phyloP scores from a whole-genome alignment of 495 filamentous ascomycete species.

The Choiromyces venosus region DNA sequence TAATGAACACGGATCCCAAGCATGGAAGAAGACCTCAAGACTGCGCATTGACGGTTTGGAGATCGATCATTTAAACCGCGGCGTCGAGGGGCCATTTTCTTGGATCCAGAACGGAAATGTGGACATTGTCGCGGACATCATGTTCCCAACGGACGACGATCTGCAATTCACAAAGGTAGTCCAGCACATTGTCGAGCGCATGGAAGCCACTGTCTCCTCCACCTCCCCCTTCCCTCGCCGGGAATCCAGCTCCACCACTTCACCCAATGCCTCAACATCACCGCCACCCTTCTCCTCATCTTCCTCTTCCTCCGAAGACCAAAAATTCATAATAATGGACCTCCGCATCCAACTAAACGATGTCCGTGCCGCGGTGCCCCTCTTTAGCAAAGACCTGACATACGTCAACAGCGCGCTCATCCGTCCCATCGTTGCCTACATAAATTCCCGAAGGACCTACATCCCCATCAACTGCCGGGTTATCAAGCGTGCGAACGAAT shows the following conservation, averaged over 20 bases:
- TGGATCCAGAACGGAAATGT: constrained; percentile 97
- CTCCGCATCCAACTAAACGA: constrained; percentile 85
- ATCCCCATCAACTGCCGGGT: constrained; percentile 93
- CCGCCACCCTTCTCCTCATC: constrained; percentile 17
- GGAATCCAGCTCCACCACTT: constrained; percentile 32
- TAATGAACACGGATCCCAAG: constrained; percentile 48
- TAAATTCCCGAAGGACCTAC: constrained; percentile 86
- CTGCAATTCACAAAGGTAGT: constrained; percentile 86
- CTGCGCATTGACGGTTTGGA: constrained; percentile 87
- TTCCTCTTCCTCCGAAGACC: constrained; percentile 9
- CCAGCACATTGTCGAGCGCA: constrained; percentile 85
- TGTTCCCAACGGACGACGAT: constrained; percentile 80
- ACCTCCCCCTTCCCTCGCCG: constrained; percentile 46
- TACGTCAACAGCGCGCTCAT: constrained; percentile 95
- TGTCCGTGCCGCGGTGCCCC: constrained; percentile 80
- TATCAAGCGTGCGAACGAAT: constrained; percentile 78
- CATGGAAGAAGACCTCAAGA: constrained; percentile 90
- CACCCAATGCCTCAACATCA: constrained; percentile 8
- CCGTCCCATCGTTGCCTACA: constrained; percentile 96
- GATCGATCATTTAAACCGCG: constrained; percentile 92
- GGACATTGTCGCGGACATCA: constrained; percentile 91
- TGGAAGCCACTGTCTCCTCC: constrained; percentile 84
- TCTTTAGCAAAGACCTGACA: constrained; percentile 81
- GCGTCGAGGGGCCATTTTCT: constrained; percentile 87
- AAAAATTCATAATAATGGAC: constrained; percentile 57